These are phyloP conservation scores for Sarocladium oryzae DNA, from an alignment of 2,329 filamentous ascomycete species.

Conservation along the genomic window DNA sequence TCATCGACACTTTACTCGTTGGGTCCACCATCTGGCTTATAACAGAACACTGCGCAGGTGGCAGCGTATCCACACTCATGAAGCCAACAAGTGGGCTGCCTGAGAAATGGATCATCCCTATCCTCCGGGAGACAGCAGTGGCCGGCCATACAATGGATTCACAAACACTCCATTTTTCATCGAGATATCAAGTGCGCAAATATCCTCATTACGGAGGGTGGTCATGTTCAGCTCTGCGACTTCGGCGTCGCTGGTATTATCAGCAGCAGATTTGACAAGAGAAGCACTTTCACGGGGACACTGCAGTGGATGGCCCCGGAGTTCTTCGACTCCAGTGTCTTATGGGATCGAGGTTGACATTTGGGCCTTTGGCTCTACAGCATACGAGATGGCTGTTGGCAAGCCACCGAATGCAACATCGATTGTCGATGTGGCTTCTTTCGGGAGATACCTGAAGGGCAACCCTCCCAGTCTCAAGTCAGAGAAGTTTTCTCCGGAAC, in stretches of 20 bases:
- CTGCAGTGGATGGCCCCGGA: conserved; percentile 85
- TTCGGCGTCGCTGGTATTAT: conserved; percentile 78
- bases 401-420: conserved; percentile 62
- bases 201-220: conserved; percentile 70
- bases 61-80: conserved; percentile 70
- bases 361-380: conserved; percentile 78
- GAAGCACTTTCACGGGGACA: conserved; percentile 75
- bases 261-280: conserved; percentile 68
- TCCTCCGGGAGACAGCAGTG: conserved; percentile 59
- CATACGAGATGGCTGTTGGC: conserved; percentile 75
- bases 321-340: conserved; percentile 57
- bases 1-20: conserved; percentile 72
- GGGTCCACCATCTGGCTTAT: conserved; percentile 82
- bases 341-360: conserved; percentile 73
- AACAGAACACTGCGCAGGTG: conserved; percentile 79
- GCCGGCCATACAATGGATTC: conserved; percentile 61
- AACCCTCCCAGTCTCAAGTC: conserved; percentile 65
- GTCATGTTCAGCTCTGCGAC: conserved; percentile 73
- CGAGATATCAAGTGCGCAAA: conserved; percentile 73
- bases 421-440: conserved; percentile 39
- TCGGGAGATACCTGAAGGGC: conserved; percentile 51
- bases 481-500: conserved; percentile 59
- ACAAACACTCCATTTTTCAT: conserved; percentile 62
- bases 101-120: conserved; percentile 65
- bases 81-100: conserved; percentile 62